phyloP scores from a whole-genome alignment of 805 yeast genomes.

The Lipomyces kockii region DNA sequence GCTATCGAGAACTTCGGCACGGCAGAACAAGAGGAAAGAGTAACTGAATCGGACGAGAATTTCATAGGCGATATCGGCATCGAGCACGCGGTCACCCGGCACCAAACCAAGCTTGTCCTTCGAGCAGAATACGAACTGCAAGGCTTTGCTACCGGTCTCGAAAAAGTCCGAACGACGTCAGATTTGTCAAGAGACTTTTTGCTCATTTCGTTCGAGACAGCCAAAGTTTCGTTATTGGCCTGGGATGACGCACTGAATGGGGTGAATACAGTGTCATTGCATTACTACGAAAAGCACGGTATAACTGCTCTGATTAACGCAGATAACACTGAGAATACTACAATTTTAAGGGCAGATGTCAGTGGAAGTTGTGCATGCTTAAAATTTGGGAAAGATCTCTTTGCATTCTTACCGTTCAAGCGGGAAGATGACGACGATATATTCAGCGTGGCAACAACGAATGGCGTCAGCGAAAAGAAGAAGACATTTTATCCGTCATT shows the following conservation, averaged over 20 bases:
- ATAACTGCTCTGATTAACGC: slow-evolving; percentile 13
- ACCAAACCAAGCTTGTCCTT: slow-evolving; percentile 47
- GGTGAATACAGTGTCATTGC: slow-evolving; percentile 77
- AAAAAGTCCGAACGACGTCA: slow-evolving; percentile 47
- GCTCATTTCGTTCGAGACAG: slow-evolving; percentile 67
- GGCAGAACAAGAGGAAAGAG: slow-evolving; percentile 15
- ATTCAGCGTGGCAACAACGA: slow-evolving; percentile 37
- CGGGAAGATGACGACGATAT: slow-evolving; percentile 46
- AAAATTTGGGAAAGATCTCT: slow-evolving; percentile 60
- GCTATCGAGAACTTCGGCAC: slow-evolving; percentile 10
- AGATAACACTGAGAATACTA: slow-evolving; percentile 41
- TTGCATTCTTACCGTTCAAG: slow-evolving; percentile 73
- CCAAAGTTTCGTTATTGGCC: slow-evolving; percentile 74
- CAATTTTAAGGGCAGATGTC: slow-evolving; percentile 67
- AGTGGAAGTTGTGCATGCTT: slow-evolving; percentile 55
- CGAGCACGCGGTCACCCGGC: slow-evolving; percentile 36
- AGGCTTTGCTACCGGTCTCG: slow-evolving; percentile 68
- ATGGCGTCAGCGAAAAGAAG: slow-evolving; percentile 18
- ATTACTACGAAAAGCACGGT: slow-evolving; percentile 78
- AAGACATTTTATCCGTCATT: slow-evolving; percentile 58
- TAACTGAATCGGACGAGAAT: slow-evolving; percentile 26
- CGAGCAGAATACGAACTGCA: slow-evolving; percentile 70
- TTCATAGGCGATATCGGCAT: slow-evolving; percentile 39
- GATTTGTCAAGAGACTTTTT: slow-evolving; percentile 63
- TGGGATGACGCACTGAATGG: slow-evolving; percentile 65